Evolutionary conservation across 176 grass and related monocot species (phyloP).

Genomic region (Bolboschoenus planiculmis): DNA sequence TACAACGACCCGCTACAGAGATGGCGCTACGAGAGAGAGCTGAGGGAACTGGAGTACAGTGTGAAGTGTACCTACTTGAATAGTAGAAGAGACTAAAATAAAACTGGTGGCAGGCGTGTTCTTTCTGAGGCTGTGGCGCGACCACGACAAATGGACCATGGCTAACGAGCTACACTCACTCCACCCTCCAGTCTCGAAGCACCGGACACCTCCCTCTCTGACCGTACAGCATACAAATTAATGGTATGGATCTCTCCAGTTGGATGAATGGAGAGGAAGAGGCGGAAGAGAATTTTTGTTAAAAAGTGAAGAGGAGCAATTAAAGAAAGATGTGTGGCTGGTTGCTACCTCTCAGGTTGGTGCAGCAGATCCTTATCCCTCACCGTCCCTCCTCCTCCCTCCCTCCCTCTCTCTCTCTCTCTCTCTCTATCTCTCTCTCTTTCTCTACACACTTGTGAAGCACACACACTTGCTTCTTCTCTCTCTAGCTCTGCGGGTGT

Average conservation of each 20-base stretch:
- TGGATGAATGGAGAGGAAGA: background rate
- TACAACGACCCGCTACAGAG: background rate
- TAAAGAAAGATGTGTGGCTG: slow-evolving; percentile 79
- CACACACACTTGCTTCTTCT: background rate
- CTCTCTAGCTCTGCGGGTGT: background rate
- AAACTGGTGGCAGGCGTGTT: slow-evolving; percentile 26
- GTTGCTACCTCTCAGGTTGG: slow-evolving; percentile 44
- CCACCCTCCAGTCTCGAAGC: background rate
- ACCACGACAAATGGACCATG: slow-evolving; percentile 13
- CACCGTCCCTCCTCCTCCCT: background rate
- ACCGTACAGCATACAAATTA: too few species aligned
- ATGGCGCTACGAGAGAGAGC: background rate
- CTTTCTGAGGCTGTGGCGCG: slow-evolving; percentile 64
- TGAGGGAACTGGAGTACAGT: background rate
- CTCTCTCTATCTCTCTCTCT: background rate
- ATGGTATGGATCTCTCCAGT: background rate
- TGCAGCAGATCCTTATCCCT: slow-evolving; percentile 33
- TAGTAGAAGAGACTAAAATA: slow-evolving; percentile 1
- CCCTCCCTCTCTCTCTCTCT: background rate
- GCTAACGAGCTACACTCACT: background rate
- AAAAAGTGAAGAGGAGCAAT: slow-evolving; percentile 30
- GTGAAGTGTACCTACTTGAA: background rate
- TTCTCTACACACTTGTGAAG: background rate
- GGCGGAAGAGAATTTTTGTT: background rate
- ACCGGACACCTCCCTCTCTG: background rate